Evolutionary conservation across 805 yeast species (phyloP).

Genomic region (Wickerhamomyces rabaulensis): DNA sequence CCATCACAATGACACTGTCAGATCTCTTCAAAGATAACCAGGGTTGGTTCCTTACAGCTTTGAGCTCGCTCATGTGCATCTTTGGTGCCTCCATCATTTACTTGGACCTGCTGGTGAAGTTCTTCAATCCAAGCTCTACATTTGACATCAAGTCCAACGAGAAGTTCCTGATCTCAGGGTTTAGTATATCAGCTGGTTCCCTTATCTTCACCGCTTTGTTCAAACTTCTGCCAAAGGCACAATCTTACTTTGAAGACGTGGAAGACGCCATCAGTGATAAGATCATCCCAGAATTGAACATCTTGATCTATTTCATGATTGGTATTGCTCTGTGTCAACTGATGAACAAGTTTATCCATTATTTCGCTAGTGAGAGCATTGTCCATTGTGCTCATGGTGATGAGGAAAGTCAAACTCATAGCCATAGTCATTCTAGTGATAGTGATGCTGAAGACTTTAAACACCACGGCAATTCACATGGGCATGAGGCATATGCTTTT

Average conservation of each 20-base stretch:
- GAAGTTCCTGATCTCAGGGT: conserved; percentile 63
- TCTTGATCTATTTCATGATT: conserved; percentile 41
- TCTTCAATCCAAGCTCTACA: conserved; percentile 36
- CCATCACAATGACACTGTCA: not conserved
- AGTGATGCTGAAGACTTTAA: not conserved
- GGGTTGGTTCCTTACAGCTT: conserved; percentile 62
- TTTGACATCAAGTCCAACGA: conserved; percentile 57
- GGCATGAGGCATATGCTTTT: conserved; percentile 5
- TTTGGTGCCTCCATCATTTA: conserved; percentile 66
- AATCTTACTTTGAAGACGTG: conserved; percentile 33
- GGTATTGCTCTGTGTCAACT: conserved; percentile 60
- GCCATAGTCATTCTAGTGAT: conserved; percentile 13
- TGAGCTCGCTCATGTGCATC: conserved; percentile 67
- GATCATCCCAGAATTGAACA: conserved; percentile 28
- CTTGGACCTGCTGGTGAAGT: conserved; percentile 48
- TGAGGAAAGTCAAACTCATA: conserved; percentile 15
- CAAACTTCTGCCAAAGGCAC: conserved; percentile 69
- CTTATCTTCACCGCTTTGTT: conserved; percentile 73
- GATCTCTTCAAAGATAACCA: conserved; percentile 18
- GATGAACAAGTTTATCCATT: conserved; percentile 64
- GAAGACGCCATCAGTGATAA: conserved; percentile 13
- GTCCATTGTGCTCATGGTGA: conserved; percentile 77
- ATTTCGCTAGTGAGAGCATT: conserved; percentile 71
- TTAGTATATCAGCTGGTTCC: conserved; percentile 80
- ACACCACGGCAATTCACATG: conserved; percentile 7